These are phyloP conservation scores for Talaromyces trachyspermus DNA, from an alignment of 495 filamentous ascomycete genomes.

Conservation along the genomic window DNA sequence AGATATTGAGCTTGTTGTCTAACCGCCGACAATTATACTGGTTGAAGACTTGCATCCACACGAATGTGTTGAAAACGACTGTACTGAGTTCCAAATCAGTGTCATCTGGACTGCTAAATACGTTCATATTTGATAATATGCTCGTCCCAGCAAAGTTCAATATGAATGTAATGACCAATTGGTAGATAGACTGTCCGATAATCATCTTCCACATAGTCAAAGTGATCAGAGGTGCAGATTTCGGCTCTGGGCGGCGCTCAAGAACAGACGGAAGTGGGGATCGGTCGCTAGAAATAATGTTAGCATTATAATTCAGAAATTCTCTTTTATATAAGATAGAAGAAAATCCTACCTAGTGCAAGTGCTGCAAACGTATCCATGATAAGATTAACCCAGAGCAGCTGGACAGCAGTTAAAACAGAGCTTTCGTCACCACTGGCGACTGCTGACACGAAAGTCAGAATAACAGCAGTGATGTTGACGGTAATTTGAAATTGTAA, in stretches of 20 bases:
- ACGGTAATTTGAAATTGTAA: slow-evolving; percentile 90
- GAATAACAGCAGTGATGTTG: slow-evolving; percentile 81
- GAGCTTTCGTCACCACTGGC: slow-evolving; percentile 55
- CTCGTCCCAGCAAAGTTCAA: slow-evolving; percentile 63
- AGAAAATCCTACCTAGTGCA: slow-evolving; percentile 45
- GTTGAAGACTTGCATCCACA: slow-evolving; percentile 96
- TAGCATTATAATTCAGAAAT: too few species aligned
- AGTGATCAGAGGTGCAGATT: slow-evolving; percentile 69
- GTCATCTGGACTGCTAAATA: background rate
- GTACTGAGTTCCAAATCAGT: slow-evolving; percentile 47
- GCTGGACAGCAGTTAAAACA: slow-evolving; percentile 76
- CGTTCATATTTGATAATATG: slow-evolving; percentile 43
- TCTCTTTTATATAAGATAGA: background rate
- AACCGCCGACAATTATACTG: slow-evolving; percentile 77
- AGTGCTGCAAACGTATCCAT: slow-evolving; percentile 97
- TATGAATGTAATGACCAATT: slow-evolving; percentile 70
- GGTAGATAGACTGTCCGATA: slow-evolving; percentile 74
- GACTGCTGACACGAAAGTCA: slow-evolving; percentile 78
- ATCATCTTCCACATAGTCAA: slow-evolving; percentile 94
- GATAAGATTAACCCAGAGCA: slow-evolving; percentile 89
- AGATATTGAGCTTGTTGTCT: slow-evolving; percentile 85
- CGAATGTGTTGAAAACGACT: slow-evolving; percentile 84
- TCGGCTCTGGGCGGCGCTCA: slow-evolving; percentile 67
- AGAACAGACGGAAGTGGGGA: slow-evolving; percentile 65
- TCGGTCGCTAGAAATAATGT: slow-evolving; percentile 55